Base-by-base conservation (phyloP, 148 eudicot species). In the Silene latifolia region DNA sequence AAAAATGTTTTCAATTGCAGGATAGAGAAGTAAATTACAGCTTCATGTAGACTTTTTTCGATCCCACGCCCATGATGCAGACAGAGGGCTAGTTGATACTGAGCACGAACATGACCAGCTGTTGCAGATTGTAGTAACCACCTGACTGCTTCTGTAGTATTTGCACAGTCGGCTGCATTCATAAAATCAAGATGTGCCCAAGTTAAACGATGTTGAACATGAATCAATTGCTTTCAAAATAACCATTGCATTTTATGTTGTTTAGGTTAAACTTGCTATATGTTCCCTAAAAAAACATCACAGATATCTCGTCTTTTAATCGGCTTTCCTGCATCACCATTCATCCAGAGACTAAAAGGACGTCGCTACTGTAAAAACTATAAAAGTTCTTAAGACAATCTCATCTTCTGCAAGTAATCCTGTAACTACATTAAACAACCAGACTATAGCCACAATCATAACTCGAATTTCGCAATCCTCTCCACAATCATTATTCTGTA, bases 21-120 rank as follows among this genome's bases (percentile, higher is more conserved):
- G 19, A 51, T 64, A 74, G 76, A 62, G 32, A n/a, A 68, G 27
- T n/a, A 62, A 13, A 42, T 64, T 85, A 94, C 98, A 69, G 98
- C 93, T 86, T 87, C 89, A 19, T 75, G 75, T 13, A 80, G 79
- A 81, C 84, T 86, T 67, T 42, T 85, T 51, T 71, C 76, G 64
- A 87, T 76, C 60, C 88, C 97, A 63, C 88, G 90, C 42, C 92
- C 97, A 72, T 86, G 88, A 74, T 91, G 97, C 42, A 87, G 82
- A 81, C 96, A 94, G 62, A 94, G 87, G 8, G 97, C 98, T 29
- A 94, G 86, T 76, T 94, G 98, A 77, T 94, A 94, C 77, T 90
- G 98, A 57, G 97, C 96, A 81, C 98, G 98, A 35, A 85, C 86
- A 82, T 88, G 84, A 57, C 95, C 98, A 57, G 91, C 80, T 69